phyloP scores from a whole-genome alignment of 2,329 filamentous ascomycete genomes.

The Cytospora schulzeri region DNA sequence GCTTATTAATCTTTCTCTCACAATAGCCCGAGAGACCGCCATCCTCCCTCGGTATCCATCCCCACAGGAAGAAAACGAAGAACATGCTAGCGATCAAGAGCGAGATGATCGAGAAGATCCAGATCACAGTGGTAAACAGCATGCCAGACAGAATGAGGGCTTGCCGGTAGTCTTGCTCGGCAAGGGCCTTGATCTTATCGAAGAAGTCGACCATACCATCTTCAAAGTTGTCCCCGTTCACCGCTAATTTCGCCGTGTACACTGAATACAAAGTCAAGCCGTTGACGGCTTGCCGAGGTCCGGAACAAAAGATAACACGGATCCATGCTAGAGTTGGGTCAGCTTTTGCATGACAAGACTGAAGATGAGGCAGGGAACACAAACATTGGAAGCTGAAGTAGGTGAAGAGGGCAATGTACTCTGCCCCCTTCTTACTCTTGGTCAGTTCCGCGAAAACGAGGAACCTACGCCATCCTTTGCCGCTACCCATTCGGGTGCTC shows the following conservation, averaged over 20 bases:
- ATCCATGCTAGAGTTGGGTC: slow-evolving; percentile 67
- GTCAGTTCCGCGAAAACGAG: slow-evolving; percentile 91
- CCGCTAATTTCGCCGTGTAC: slow-evolving; percentile 73
- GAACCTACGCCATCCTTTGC: slow-evolving; percentile 84
- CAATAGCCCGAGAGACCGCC: slow-evolving; percentile 84
- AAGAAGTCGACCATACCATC: slow-evolving; percentile 76
- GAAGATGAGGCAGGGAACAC: neutral
- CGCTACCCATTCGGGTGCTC: slow-evolving; percentile 72
- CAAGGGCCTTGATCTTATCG: slow-evolving; percentile 74
- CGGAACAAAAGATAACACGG: slow-evolving; percentile 86
- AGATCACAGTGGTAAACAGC: slow-evolving; percentile 88
- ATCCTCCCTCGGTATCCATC: slow-evolving; percentile 83
- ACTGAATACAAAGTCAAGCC: slow-evolving; percentile 86
- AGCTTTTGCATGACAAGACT: slow-evolving; percentile 19
- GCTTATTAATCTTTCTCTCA: slow-evolving; percentile 84
- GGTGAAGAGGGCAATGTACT: slow-evolving; percentile 88
- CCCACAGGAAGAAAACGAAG: slow-evolving; percentile 88
- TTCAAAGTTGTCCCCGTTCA: slow-evolving; percentile 56
- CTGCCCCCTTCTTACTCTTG: slow-evolving; percentile 85
- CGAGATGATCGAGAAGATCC: slow-evolving; percentile 78
- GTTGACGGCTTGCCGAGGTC: slow-evolving; percentile 89
- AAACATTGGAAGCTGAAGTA: slow-evolving; percentile 75
- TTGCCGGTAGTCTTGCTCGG: slow-evolving; percentile 73
- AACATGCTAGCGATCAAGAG: slow-evolving; percentile 75
- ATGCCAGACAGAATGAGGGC: slow-evolving; percentile 85